phyloP scores from a whole-genome alignment of 2,329 filamentous ascomycete species.

The Calonectria hawksworthii region DNA sequence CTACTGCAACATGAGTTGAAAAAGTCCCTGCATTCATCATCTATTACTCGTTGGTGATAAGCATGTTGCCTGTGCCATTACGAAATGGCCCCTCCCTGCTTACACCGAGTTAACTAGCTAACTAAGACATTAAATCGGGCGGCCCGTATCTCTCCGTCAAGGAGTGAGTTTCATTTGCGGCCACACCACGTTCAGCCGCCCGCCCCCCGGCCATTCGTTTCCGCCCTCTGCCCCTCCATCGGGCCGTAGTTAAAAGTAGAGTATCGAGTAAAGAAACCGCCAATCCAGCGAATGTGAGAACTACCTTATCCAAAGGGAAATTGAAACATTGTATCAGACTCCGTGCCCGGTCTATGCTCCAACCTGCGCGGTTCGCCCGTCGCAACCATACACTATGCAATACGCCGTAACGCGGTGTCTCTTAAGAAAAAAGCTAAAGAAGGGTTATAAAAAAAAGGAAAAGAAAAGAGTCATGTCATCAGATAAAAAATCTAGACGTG shows the following conservation, averaged over 20 bases:
- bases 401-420: background rate
- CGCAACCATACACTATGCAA: background rate
- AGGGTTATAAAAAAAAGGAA: background rate
- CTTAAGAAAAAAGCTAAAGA: background rate
- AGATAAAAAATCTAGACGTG: background rate
- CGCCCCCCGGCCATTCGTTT: background rate
- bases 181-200: background rate
- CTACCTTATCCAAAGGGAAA: background rate
- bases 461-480: background rate
- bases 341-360: background rate
- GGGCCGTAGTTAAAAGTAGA: background rate
- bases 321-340: background rate
- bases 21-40: conserved; percentile 4
- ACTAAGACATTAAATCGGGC: conserved; percentile 10
- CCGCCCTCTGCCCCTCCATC: background rate
- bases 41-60: conserved; percentile 10
- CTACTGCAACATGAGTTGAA: background rate
- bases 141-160: conserved; percentile 5
- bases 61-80: background rate
- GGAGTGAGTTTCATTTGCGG: conserved; percentile 1
- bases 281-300: background rate
- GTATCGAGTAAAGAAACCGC: background rate
- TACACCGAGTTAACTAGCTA: conserved; percentile 2
- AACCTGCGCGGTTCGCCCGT: background rate
- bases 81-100: background rate